Base-by-base conservation (phyloP, 208 protist species). In the Leishmania lainsoni region DNA sequence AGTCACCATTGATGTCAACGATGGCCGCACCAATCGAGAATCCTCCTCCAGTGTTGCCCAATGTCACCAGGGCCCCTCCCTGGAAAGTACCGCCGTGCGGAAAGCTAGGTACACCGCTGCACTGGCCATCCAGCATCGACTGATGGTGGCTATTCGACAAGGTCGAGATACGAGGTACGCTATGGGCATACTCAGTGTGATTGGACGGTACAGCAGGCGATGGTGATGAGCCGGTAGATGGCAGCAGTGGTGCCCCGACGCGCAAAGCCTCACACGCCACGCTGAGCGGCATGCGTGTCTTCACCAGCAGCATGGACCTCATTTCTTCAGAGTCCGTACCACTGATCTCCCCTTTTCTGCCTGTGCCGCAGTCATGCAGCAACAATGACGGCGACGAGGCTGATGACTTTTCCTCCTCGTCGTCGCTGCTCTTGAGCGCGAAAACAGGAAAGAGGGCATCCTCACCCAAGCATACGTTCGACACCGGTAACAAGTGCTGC, bases 391-490 rank as follows among this genome's bases (percentile, higher is more conserved):
- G 51, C 35, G 20, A 16, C 14, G 69, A 73, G 22, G 1, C 69
- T 29, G 5, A 14, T 16, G n/a, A 20, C 29, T 29, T 61, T 3
- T 76, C 72, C 45, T 76, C 72, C 1, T 75, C 70, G 1, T 75
- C 69, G 22, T 78, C 74, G 58, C 32, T 63, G 52, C 48, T 14
- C 26, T 6, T 58, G 20, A 78, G n/a, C 49, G 29, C 45, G 26
- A 89, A 91, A 20, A 91, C 86, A 76, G 83, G 77, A 52, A 91
- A 91, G 49, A 91, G 86, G 8, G 87, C 81, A 42, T 85, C 83
- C 39, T 82, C 81, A 29, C 59, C 75, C 73, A 79, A 51, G 69
- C 54, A 51, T 8, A 58, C 26, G 49, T 74, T 78, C 26, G 29
- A 17, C 39, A 59, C 39, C 3, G 69, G 73, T 56, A 29, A 20